A percentile compares a stretch with the other conserved stretches of the same genome.
Evolutionary conservation across 805 yeast species (phyloP).

Genomic region (Candida ipomoeae): DNA sequence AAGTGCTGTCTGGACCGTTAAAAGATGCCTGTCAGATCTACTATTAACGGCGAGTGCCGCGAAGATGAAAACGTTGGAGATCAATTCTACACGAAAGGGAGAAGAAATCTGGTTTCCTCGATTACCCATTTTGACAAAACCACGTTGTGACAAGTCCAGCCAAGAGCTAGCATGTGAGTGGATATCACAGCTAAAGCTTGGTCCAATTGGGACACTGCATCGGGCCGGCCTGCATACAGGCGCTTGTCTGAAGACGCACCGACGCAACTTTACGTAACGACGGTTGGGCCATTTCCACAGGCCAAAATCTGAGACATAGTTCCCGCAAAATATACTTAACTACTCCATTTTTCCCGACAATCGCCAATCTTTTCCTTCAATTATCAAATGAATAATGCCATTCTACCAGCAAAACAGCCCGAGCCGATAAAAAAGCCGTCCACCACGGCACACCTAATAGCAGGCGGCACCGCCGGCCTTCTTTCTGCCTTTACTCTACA

Average conservation of each 20-base stretch:
- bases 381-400: conserved; percentile 1
- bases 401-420: not conserved
- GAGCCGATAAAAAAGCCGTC: conserved; percentile 8
- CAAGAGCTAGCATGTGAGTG: too few species aligned
- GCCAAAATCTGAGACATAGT: not conserved
- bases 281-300: not conserved
- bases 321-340: not conserved
- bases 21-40: too few species aligned
- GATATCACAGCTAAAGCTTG: too few species aligned
- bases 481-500: conserved; percentile 76
- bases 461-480: conserved; percentile 85
- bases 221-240: not conserved
- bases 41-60: too few species aligned
- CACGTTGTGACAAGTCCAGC: too few species aligned
- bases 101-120: too few species aligned
- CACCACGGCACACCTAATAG: conserved; percentile 51
- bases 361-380: not conserved
- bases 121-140: too few species aligned
- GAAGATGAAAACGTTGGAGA: too few species aligned
- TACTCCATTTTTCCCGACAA: not conserved
- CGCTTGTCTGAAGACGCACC: not conserved
- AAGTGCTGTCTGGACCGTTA: too few species aligned
- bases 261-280: conserved; percentile 4
- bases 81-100: too few species aligned
- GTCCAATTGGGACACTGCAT: not conserved